These are phyloP conservation scores for Homolaphlyctis polyrhiza DNA, from an alignment of 371 early-diverging fungal species.

Conservation along the genomic window DNA sequence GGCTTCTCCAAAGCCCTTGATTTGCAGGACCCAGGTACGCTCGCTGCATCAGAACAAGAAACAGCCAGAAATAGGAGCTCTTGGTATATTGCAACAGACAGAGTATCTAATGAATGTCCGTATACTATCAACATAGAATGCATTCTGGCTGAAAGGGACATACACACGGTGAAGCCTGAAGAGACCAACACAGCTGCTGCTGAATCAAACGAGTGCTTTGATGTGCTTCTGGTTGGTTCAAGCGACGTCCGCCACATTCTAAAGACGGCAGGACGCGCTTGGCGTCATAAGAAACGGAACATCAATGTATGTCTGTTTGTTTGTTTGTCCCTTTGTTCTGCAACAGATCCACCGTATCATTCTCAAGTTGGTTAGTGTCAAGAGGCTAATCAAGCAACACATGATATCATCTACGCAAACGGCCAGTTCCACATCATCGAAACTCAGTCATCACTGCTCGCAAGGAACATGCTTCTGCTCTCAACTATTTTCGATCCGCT, in stretches of 20 bases:
- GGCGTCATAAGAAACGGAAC: too few relatives aligned
- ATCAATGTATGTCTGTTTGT: too few relatives aligned
- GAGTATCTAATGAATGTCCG: too few relatives aligned
- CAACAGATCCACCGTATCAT: too few relatives aligned
- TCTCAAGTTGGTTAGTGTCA: too few relatives aligned
- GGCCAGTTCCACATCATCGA: conserved; percentile 41
- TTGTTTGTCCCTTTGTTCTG: too few relatives aligned
- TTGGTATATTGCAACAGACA: too few relatives aligned
- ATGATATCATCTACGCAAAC: too few relatives aligned
- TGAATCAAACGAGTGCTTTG: background rate
- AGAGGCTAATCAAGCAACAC: too few relatives aligned
- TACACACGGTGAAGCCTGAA: background rate
- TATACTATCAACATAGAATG: background rate
- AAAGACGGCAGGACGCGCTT: conserved; percentile 24
- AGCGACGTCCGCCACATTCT: conserved; percentile 34
- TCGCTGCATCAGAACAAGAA: too few relatives aligned
- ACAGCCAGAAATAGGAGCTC: too few relatives aligned
- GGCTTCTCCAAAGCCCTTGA: conserved; percentile 36
- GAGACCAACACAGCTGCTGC: conserved; percentile 1
- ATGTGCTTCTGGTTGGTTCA: conserved; percentile 31
- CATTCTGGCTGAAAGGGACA: too few relatives aligned
- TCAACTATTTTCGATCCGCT: conserved; percentile 17
- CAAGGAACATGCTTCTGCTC: conserved; percentile 34
- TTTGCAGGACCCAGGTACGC: conserved; percentile 21
- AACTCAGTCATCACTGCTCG: conserved; percentile 30